Evolutionary conservation across 306 rosid genomes (phyloP).

Genomic region (Quercus glauca): DNA sequence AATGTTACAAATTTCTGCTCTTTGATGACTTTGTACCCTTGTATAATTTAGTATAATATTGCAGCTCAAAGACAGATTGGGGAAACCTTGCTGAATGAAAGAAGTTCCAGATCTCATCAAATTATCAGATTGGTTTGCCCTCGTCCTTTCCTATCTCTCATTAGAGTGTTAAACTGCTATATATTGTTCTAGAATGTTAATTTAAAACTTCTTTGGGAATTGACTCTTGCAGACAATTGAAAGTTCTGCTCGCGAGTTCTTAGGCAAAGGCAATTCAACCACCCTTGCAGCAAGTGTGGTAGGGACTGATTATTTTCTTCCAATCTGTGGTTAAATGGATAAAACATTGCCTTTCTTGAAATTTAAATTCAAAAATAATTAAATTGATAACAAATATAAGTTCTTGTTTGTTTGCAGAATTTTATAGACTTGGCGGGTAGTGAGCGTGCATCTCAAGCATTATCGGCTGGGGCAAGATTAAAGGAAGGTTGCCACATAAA

Average conservation of each 20-base stretch:
- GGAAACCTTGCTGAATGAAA: slow-evolving; percentile 88
- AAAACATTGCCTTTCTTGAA: neutral
- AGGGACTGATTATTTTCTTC: slow-evolving; percentile 24
- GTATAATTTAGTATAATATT: slow-evolving; percentile 23
- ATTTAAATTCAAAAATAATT: neutral
- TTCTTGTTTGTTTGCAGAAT: slow-evolving; percentile 60
- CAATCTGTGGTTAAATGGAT: slow-evolving; percentile 8
- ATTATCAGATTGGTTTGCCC: slow-evolving; percentile 78
- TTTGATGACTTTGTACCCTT: slow-evolving; percentile 9
- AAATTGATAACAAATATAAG: neutral
- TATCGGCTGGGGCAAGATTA: slow-evolving; percentile 89
- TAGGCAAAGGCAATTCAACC: slow-evolving; percentile 90
- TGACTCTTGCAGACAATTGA: slow-evolving; percentile 74
- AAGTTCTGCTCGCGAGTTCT: slow-evolving; percentile 95
- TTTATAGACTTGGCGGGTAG: slow-evolving; percentile 98
- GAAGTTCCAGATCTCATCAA: slow-evolving; percentile 98
- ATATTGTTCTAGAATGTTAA: slow-evolving; percentile 15
- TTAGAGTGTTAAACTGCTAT: neutral
- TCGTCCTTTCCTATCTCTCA: neutral
- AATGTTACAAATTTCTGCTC: slow-evolving; percentile 21
- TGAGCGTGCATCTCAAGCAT: slow-evolving; percentile 95
- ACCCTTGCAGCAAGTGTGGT: slow-evolving; percentile 95
- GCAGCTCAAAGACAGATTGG: slow-evolving; percentile 99
- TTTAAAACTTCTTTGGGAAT: slow-evolving; percentile 16
- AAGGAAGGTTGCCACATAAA: slow-evolving; percentile 99